Evolutionary conservation across 2,329 filamentous ascomycete species (phyloP), one percentile per base, ranked within the genome.

Genomic region (Neurospora crassa): DNA sequence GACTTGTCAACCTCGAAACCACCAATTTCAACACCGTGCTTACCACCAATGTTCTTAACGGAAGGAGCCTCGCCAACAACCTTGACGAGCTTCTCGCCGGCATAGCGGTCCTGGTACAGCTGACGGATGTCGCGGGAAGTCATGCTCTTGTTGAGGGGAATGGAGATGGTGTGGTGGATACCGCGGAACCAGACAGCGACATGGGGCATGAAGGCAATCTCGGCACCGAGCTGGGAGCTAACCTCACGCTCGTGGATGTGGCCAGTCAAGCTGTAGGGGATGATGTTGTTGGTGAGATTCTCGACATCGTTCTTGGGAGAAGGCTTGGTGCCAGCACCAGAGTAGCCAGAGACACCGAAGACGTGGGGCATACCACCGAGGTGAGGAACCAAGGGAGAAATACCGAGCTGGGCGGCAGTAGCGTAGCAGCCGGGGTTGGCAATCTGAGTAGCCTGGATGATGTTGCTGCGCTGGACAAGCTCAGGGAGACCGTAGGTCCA

Each of bases 161-260:
- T 92, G 78, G 90, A 94, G 81, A 98, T 94, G 47, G 94, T 95
- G 82, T 94, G 92, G 79, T 93, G 90, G 76, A 98, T 98, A 74
- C 95, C 95, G 79, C 96, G 91, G 88, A 98, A 98, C 95, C 94
- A 98, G 16, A 91, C 89, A n/a, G 94, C 93, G 34, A 97, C 94
- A 80, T 98, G 96, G 7, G 96, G 96, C 71, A 96, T 91, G 79
- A 99, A 99, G 6, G 90, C 92, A 12, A 97, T 90, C 20, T 88
- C 83, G 16, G 84, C 86, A 68, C 90, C 92, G 12, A 98, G 87
- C 79, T 97, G 94, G 69, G 83, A 79, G 78, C 90, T 91, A 74
- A 98, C 96, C 81, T 98, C 96, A 67, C 88, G 89, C 85, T 99
- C 96, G 83, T 98, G 96, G 73, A 98, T 92, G 83, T 98, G 96